These are phyloP conservation scores for Candida stauntonica DNA, from an alignment of 805 yeast genomes.

Conservation along the genomic window DNA sequence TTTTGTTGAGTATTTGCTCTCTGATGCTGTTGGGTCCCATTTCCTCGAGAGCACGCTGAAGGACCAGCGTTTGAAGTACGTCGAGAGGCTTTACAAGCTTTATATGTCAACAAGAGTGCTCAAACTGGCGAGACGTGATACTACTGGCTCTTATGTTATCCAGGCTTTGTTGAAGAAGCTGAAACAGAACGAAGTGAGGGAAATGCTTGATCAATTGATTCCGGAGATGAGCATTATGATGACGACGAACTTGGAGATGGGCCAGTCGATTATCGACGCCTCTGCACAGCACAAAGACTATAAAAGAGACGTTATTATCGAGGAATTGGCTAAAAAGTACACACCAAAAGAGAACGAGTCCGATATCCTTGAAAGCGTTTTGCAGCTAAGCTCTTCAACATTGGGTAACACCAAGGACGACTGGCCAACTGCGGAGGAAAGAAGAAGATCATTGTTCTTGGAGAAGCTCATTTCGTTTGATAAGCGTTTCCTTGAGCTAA, in stretches of 20 bases:
- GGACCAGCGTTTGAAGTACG: conserved; percentile 60
- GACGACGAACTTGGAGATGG: conserved; percentile 67
- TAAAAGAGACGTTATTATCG: conserved; percentile 54
- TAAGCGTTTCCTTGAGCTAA: conserved; percentile 48
- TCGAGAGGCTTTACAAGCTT: conserved; percentile 61
- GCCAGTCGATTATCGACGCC: conserved; percentile 61
- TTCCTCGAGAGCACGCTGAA: conserved; percentile 72
- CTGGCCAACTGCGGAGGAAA: conserved; percentile 90
- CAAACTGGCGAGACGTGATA: conserved; percentile 73
- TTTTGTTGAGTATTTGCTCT: conserved; percentile 75
- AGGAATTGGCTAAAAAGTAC: conserved; percentile 41
- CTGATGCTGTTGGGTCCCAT: conserved; percentile 92
- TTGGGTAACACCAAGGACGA: conserved; percentile 79
- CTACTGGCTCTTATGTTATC: conserved; percentile 79
- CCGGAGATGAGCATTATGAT: conserved; percentile 62
- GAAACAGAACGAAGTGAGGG: conserved; percentile 57
- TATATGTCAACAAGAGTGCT: conserved; percentile 73
- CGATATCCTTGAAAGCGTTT: conserved; percentile 59
- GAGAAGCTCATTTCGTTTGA: conserved; percentile 73
- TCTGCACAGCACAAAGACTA: conserved; percentile 55
- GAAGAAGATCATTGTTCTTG: conserved; percentile 70
- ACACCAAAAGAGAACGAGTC: conserved; percentile 34
- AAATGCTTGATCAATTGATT: conserved; percentile 57
- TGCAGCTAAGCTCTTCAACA: conserved; percentile 64
- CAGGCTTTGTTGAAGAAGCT: conserved; percentile 64